Percentiles rank a stretch among this genome's conserved stretches.
These are phyloP conservation scores for Xylaria sp. DNA, from an alignment of 2,329 filamentous ascomycete species.

Conservation along the genomic window DNA sequence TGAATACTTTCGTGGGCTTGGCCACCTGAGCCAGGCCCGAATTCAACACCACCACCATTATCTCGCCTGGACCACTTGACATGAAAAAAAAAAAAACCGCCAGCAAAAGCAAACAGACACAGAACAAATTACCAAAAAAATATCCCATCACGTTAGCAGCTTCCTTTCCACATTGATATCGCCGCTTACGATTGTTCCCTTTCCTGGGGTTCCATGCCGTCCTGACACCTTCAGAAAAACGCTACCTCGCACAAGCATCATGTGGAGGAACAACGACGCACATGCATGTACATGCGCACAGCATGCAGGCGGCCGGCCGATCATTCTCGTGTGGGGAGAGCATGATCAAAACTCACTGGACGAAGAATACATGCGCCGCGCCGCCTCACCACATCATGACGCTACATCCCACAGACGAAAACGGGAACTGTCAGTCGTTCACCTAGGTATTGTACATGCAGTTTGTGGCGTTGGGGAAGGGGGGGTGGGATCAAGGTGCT, in stretches of 20 bases:
- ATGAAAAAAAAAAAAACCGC: neutral
- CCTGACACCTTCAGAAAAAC: neutral
- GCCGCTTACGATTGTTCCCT: neutral
- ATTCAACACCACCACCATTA: neutral
- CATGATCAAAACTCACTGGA: neutral
- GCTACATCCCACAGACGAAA: neutral
- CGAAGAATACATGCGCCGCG: neutral
- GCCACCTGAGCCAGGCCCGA: neutral
- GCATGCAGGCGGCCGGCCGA: neutral
- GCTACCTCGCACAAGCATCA: neutral
- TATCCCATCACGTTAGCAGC: neutral
- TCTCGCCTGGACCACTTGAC: neutral
- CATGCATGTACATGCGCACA: neutral
- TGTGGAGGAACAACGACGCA: neutral
- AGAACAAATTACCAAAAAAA: neutral
- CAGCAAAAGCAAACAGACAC: neutral
- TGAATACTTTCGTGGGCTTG: neutral
- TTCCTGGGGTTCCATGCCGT: constrained; percentile 6
- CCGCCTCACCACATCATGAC: neutral
- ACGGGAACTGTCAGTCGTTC: neutral
- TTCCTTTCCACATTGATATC: neutral
- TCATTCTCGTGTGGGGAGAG: neutral
- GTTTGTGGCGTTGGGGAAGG: neutral
- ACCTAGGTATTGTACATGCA: neutral
- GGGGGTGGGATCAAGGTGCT: neutral